Base-by-base conservation (phyloP, 1,139 yeast species). In the Arxiozyma heterogenica region DNA sequence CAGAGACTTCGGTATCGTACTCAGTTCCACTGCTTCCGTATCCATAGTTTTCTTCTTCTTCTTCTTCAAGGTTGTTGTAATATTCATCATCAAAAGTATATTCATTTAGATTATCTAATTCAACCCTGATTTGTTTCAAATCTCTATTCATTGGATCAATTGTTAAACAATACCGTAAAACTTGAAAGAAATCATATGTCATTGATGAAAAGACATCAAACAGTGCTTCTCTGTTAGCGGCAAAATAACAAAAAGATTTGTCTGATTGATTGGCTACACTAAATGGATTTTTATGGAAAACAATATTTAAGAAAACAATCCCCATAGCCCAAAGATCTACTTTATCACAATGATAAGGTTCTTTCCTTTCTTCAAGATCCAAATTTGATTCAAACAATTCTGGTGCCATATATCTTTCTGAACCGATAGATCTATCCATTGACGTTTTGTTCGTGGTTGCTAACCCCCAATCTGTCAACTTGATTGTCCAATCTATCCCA, bases 401-500 rank as follows among this genome's bases (percentile, higher is more conserved):
- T 0, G 98, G 98, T 0, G 98, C 96, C 98, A 93, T 93, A 70
- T 93, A 93, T 57, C 97, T 77, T 70, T 91, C 97, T 51, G 93
- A 83, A 25, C 98, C 98, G 55, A 91, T 87, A 59, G 91, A 96
- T 68, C 90, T 87, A 64, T 91, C 97, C 46, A 79, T 72, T 63
- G 90, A 83, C 48, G 72, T 72, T 52, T 73, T 73, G 38, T 77
- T 74, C 20, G 86, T 81, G 1, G 97, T 85, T 1, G 96, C 95
- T 63, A 89, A 75, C 3, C 96, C 96, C 93, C 95, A 89, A 72
- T 89, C 96, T 54, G 95, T 88, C 53, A 89, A 74, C 67, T 87
- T 88, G 63, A 89, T 83, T 38, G 84, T 75, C 86, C 88, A 83
- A 64, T 87, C 93, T n/a, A 65, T 65, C 9, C 84, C 84, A 47